These are phyloP conservation scores for Pontederia crassipes DNA, from an alignment of 176 grass and related monocot genomes.

Conservation along the genomic window DNA sequence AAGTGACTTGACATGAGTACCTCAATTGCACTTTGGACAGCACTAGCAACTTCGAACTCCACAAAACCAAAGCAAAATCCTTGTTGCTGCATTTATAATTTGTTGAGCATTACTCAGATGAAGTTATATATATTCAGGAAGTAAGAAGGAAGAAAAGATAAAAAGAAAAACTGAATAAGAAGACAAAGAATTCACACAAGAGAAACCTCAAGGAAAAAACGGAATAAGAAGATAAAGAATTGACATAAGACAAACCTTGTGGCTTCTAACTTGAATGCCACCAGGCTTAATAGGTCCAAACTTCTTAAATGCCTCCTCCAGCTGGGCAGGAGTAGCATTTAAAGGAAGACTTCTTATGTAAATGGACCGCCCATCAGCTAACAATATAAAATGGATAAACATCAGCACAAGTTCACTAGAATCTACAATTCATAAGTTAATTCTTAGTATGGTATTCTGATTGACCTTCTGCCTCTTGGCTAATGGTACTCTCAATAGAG, in stretches of 20 bases:
- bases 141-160: not conserved
- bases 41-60: constrained; percentile 69
- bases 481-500: constrained; percentile 39
- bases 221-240: not conserved
- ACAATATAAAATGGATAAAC: constrained; percentile 2
- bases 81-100: constrained; percentile 49
- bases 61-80: constrained; percentile 97
- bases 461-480: constrained; percentile 79
- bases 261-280: constrained; percentile 97
- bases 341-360: constrained; percentile 70
- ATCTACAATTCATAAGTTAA: not conserved
- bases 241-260: constrained; percentile 38
- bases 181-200: not conserved
- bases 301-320: constrained; percentile 79
- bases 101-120: not conserved
- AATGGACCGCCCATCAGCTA: constrained; percentile 68
- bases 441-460: not conserved
- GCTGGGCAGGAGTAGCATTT: constrained; percentile 52
- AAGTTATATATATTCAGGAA: not conserved
- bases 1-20: constrained; percentile 12
- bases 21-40: constrained; percentile 72
- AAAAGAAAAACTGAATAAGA: not conserved
- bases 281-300: constrained; percentile 63
- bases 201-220: not conserved
- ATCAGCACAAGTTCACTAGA: not conserved